phyloP scores from a whole-genome alignment of 2,329 filamentous ascomycete genomes.

The Xenoacremonium recifei region DNA sequence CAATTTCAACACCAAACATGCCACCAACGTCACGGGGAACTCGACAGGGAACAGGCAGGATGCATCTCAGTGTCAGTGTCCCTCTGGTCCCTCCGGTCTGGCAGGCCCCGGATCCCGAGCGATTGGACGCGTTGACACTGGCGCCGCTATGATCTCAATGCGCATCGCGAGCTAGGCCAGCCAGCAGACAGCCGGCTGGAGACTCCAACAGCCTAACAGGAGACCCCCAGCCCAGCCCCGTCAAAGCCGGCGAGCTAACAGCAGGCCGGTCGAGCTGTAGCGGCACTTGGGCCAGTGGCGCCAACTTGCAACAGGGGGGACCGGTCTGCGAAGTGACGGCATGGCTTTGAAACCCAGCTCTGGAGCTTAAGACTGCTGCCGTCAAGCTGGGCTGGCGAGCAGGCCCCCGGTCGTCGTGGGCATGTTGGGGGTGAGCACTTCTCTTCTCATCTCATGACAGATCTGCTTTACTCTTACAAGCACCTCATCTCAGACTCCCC shows the following conservation, averaged over 20 bases:
- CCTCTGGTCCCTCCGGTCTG: background rate
- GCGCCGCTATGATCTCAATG: background rate
- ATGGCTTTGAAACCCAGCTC: constrained; percentile 15
- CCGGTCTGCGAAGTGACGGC: constrained; percentile 19
- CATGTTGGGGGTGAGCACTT: no score
- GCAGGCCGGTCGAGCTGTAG: constrained; percentile 12
- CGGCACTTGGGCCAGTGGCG: constrained; percentile 19
- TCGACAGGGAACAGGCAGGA: no score
- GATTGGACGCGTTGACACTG: background rate
- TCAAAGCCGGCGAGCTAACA: constrained; percentile 10
- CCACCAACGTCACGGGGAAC: no score
- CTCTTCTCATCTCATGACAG: background rate
- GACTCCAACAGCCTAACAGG: constrained; percentile 7
- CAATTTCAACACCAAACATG: no score
- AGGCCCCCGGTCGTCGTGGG: no score
- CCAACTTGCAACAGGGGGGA: no score
- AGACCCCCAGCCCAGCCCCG: constrained; percentile 4
- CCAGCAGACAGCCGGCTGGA: background rate
- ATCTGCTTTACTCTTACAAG: background rate
- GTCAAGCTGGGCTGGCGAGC: background rate
- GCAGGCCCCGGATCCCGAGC: background rate
- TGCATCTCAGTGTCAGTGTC: no score
- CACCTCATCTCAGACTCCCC: background rate
- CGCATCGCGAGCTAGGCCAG: background rate
- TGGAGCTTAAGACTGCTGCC: constrained; percentile 8